Base-by-base conservation (phyloP, 1,139 yeast species). In the Kodamaea derodonti region DNA sequence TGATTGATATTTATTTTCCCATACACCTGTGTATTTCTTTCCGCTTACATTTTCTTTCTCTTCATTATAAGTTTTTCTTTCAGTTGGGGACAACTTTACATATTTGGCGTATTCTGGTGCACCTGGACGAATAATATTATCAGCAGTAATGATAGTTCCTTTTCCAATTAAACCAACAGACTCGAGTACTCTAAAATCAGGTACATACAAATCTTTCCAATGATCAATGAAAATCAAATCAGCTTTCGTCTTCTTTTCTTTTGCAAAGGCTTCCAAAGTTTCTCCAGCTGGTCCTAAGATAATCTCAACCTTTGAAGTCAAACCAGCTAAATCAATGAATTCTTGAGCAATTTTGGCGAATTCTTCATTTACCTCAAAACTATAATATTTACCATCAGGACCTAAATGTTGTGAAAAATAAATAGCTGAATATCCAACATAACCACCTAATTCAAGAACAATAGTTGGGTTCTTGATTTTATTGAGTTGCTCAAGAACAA, bases 211-310 rank as follows among this genome's bases (percentile, higher is more conserved):
- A 15, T 54, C 56, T 40, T 65, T 64, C 47, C 56, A 53, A 42
- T 71, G 77, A 46, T 72, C 74, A 34, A 72, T 56, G 39, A 71
- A 63, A 2, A 66, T 47, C 30, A 69, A 52, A 35, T 68, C 74
- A 11, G 60, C 46, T 0, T 57, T 43, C 4, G 39, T 38, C 6
- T 37, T 35, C 22, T 58, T 40, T 10, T 39, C 31, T 9, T 48
- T 45, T 27, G 51, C 56, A 32, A 65, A 60, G 4, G 39, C 43
- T 3, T 57, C 59, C 15, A 69, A 48, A 0, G 55, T 47, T 14
- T 54, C 47, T 1, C 58, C 49, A 0, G 72, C 70, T 14, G 56
- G 54, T 0, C 75, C 75, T 0, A 61, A 56, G 17, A 63, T 49
- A n/a, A 68, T 50, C 24, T 58, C 58, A 12, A 66, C 61, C 17